Conservation (phyloP, 441 rosid genomes). For the Brassica hybrid region DNA sequence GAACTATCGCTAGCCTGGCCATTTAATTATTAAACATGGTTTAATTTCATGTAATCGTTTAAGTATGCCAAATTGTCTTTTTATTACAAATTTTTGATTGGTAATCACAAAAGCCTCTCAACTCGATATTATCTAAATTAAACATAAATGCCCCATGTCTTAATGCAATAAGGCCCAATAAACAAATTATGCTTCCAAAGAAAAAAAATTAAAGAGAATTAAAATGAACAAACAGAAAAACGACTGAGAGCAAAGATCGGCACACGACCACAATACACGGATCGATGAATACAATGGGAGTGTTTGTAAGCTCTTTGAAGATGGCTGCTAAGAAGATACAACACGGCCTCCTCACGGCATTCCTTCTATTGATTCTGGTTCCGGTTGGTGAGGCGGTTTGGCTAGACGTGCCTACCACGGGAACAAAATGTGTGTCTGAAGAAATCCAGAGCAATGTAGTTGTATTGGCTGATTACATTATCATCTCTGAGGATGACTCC, state of each 20-base stretch:
- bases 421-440: constrained; percentile 96
- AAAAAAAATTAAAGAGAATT: too few species aligned
- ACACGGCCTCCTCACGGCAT: neutral
- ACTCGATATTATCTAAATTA: neutral
- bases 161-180: neutral
- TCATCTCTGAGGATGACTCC: constrained; percentile 67
- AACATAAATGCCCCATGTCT: neutral
- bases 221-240: neutral
- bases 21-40: neutral
- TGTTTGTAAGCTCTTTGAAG: constrained; percentile 20
- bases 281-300: constrained; percentile 21
- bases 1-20: too few species aligned
- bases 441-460: constrained; percentile 83
- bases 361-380: neutral
- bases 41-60: neutral
- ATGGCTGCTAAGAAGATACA: constrained; percentile 7
- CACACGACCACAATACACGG: constrained; percentile 3
- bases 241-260: constrained; percentile 19
- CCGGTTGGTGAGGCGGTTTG: constrained; percentile 57
- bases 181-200: too few species aligned
- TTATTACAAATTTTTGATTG: neutral
- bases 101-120: neutral
- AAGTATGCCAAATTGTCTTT: neutral
- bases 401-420: constrained; percentile 71
- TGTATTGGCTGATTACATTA: constrained; percentile 76